These are phyloP conservation scores for Cenchrus purpureus DNA, from an alignment of 176 grass and related monocot genomes.

Conservation along the genomic window DNA sequence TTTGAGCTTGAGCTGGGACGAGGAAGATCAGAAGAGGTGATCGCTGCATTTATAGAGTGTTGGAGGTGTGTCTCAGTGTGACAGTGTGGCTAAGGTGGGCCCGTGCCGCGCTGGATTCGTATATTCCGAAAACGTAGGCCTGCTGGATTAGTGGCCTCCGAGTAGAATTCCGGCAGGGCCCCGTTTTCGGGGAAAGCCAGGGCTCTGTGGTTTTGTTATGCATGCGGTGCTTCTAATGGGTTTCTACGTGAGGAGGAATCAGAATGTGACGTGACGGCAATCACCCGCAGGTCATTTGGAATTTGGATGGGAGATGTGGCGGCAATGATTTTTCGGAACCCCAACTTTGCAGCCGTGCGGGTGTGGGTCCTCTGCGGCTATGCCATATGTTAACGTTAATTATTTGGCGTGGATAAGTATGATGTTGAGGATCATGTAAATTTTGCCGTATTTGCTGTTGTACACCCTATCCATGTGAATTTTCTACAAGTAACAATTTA, in stretches of 20 bases:
- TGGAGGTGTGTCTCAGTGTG: background rate
- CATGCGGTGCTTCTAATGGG: slow-evolving; percentile 20
- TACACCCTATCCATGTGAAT: too few relatives aligned
- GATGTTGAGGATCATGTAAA: background rate
- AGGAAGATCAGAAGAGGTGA: background rate
- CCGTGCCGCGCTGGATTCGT: slow-evolving; percentile 12
- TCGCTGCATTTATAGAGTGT: slow-evolving; percentile 31
- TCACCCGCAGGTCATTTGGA: too few relatives aligned
- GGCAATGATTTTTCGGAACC: background rate
- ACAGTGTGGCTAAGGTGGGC: slow-evolving; percentile 41
- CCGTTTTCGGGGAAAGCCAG: background rate
- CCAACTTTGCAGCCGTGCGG: too few relatives aligned
- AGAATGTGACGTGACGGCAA: slow-evolving; percentile 24
- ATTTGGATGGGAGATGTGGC: too few relatives aligned
- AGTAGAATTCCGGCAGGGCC: slow-evolving; percentile 26
- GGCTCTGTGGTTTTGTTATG: background rate
- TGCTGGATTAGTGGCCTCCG: slow-evolving; percentile 32
- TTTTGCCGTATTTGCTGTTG: too few relatives aligned
- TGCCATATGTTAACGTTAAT: too few relatives aligned
- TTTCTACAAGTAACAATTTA: too few relatives aligned
- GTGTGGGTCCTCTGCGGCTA: too few relatives aligned
- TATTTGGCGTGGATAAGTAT: too few relatives aligned
- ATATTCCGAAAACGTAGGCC: slow-evolving; percentile 33
- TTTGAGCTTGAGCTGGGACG: background rate
- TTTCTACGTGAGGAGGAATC: slow-evolving; percentile 36